These are phyloP conservation scores for Prunus yedoensis DNA, from an alignment of 331 rosid genomes.

Conservation along the genomic window DNA sequence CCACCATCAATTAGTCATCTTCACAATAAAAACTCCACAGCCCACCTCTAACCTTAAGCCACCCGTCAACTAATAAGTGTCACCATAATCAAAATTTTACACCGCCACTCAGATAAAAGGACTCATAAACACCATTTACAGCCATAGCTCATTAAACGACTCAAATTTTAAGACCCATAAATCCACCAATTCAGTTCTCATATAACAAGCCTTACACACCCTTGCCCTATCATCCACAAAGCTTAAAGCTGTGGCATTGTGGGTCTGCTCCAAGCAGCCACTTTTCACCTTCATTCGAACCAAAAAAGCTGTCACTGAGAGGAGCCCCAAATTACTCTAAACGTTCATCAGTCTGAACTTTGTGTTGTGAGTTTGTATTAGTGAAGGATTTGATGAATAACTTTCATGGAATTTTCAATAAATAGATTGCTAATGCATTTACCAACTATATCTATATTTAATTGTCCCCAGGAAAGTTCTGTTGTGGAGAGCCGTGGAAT, in stretches of 20 bases:
- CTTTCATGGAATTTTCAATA: too few species aligned
- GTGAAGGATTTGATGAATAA: too few species aligned
- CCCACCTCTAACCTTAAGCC: neutral
- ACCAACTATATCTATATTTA: too few species aligned
- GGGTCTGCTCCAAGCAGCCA: neutral
- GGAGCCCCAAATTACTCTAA: too few species aligned
- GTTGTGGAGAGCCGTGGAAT: too few species aligned
- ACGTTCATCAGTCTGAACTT: too few species aligned
- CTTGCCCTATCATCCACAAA: neutral
- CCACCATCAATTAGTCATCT: neutral
- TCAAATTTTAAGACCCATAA: neutral
- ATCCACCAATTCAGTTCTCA: neutral
- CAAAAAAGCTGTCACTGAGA: too few species aligned
- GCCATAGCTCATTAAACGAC: neutral
- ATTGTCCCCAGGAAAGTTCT: too few species aligned
- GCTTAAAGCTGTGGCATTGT: neutral
- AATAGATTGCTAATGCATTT: too few species aligned
- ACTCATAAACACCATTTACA: neutral
- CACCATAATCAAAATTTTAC: neutral
- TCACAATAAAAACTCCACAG: neutral
- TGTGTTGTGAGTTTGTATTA: too few species aligned
- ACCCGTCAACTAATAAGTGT: neutral
- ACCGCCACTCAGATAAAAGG: neutral
- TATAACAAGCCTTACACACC: neutral
- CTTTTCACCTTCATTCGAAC: too few species aligned